These are phyloP conservation scores for Hansenula sp. DNA, from an alignment of 1,139 yeast genomes.

Conservation along the genomic window DNA sequence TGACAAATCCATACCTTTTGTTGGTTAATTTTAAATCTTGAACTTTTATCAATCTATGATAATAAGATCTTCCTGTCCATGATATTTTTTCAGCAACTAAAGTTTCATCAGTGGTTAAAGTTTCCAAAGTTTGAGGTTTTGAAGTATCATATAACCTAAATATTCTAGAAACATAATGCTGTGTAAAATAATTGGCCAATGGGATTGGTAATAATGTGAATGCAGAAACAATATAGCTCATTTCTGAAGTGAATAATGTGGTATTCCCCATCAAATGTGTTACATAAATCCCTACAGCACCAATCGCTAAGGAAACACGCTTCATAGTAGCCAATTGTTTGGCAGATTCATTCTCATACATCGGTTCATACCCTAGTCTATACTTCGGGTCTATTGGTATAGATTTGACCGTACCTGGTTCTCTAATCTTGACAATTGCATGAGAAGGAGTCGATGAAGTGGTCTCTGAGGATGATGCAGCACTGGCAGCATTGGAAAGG, in stretches of 20 bases:
- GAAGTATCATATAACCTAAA: conserved; percentile 63
- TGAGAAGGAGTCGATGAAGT: not conserved
- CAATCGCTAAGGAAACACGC: conserved; percentile 50
- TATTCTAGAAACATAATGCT: conserved; percentile 68
- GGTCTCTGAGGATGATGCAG: not conserved
- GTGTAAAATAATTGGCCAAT: conserved; percentile 50
- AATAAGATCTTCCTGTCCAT: conserved; percentile 62
- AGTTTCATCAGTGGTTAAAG: conserved; percentile 56
- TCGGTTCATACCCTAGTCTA: conserved; percentile 48
- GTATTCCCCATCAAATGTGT: conserved; percentile 53
- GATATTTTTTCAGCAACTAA: conserved; percentile 68
- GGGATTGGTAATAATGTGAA: conserved; percentile 46
- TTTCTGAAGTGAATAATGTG: conserved; percentile 50
- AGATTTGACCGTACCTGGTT: conserved; percentile 23
- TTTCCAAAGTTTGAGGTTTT: conserved; percentile 64
- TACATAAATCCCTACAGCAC: conserved; percentile 51
- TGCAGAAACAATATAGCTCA: conserved; percentile 41
- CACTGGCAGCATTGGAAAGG: not conserved
- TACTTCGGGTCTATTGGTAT: conserved; percentile 36
- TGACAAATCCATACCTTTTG: conserved; percentile 49
- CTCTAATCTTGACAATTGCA: conserved; percentile 10
- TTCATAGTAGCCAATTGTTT: conserved; percentile 53
- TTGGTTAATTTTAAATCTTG: conserved; percentile 41
- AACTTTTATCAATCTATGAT: conserved; percentile 54
- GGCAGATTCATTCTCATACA: conserved; percentile 55